Evolutionary conservation across 805 yeast genomes (phyloP).

Genomic region (Candida anglica): DNA sequence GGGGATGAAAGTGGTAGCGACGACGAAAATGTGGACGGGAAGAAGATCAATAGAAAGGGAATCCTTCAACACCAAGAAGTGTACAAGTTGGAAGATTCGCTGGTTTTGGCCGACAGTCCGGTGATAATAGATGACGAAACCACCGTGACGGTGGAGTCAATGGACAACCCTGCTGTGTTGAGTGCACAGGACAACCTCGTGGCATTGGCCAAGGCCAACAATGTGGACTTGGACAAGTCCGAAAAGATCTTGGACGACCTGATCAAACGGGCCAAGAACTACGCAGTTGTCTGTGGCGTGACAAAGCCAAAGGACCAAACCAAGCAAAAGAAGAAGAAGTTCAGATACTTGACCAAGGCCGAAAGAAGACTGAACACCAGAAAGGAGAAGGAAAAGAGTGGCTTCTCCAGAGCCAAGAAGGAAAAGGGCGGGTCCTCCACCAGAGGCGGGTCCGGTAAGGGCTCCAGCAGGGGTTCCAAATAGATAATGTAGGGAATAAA

Average conservation of each 20-base stretch:
- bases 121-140: conserved; percentile 45
- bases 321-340: conserved; percentile 51
- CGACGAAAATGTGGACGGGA: conserved; percentile 7
- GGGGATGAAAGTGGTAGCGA: conserved; percentile 9
- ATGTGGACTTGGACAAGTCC: conserved; percentile 67
- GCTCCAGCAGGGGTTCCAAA: no score
- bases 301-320: conserved; percentile 32
- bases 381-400: conserved; percentile 25
- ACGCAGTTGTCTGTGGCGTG: conserved; percentile 64
- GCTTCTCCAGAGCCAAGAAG: no score
- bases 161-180: conserved; percentile 41
- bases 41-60: conserved; percentile 23
- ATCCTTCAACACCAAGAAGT: conserved; percentile 44
- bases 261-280: conserved; percentile 74
- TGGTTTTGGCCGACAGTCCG: conserved; percentile 15
- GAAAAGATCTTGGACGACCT: conserved; percentile 70
- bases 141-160: conserved; percentile 36
- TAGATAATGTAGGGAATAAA: no score
- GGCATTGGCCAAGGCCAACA: conserved; percentile 55
- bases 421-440: no score
- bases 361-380: conserved; percentile 58
- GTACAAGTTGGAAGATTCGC: conserved; percentile 25
- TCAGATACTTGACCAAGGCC: conserved; percentile 77
- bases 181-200: conserved; percentile 31
- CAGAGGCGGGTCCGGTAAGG: not conserved